A percentile compares a stretch with the other conserved stretches of the same genome.
phyloP scores from a whole-genome alignment of 805 yeast genomes.

The Ogataea naganishii region DNA sequence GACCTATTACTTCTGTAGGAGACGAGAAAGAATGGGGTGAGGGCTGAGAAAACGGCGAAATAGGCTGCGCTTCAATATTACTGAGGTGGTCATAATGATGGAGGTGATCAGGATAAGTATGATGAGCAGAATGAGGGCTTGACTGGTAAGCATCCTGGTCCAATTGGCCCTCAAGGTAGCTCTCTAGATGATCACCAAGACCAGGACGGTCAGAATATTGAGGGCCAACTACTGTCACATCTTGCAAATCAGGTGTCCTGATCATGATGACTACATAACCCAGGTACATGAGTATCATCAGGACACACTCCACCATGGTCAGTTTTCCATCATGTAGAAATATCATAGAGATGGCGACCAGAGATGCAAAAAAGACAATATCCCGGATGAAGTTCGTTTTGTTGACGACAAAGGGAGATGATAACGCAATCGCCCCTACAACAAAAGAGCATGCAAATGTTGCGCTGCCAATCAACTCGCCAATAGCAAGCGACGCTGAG shows the following conservation, averaged over 20 bases:
- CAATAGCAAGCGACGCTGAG: constrained; percentile 47
- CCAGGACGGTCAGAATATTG: too few relatives aligned
- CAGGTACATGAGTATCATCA: constrained; percentile 49
- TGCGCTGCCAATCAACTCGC: constrained; percentile 47
- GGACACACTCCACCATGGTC: constrained; percentile 43
- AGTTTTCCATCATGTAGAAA: constrained; percentile 50
- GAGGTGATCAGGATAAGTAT: constrained; percentile 1
- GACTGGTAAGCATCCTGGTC: not conserved
- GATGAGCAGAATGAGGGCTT: not conserved
- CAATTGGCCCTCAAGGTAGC: not conserved
- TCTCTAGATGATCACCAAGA: constrained; percentile 1
- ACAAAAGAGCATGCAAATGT: constrained; percentile 44
- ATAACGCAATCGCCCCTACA: constrained; percentile 38
- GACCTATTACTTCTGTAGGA: too few relatives aligned
- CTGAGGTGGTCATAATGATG: too few relatives aligned
- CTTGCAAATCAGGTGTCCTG: constrained; percentile 2
- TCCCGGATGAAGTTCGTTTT: constrained; percentile 51
- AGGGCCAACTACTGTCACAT: too few relatives aligned
- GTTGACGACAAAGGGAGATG: constrained; percentile 42
- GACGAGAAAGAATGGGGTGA: too few relatives aligned
- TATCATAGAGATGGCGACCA: constrained; percentile 41
- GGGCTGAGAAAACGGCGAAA: too few relatives aligned
- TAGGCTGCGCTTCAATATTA: too few relatives aligned
- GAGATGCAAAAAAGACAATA: constrained; percentile 40
- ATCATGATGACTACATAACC: constrained; percentile 45